These are phyloP conservation scores for Diaporthe destruens DNA, from an alignment of 2,329 filamentous ascomycete genomes.

Conservation along the genomic window DNA sequence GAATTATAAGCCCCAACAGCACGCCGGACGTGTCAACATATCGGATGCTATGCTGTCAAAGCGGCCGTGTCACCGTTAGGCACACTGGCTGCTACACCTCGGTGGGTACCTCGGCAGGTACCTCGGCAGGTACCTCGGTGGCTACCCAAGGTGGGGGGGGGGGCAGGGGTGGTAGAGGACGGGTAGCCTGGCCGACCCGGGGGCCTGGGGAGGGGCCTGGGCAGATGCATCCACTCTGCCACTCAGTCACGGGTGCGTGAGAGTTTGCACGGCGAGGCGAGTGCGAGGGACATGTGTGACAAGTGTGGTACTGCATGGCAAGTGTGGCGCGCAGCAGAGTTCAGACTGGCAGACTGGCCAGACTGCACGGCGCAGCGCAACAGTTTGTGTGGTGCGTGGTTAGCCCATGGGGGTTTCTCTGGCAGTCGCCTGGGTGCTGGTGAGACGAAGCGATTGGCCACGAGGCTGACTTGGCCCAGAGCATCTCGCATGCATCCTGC, in stretches of 20 bases:
- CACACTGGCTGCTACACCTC: no score
- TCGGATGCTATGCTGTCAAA: conserved; percentile 26
- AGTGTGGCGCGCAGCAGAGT: conserved; percentile 9
- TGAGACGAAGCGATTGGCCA: conserved; percentile 29
- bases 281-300: not conserved
- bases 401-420: not conserved
- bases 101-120: no score
- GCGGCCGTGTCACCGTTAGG: conserved; percentile 23
- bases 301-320: no score
- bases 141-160: no score
- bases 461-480: conserved; percentile 18
- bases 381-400: conserved; percentile 12
- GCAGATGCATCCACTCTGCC: not conserved
- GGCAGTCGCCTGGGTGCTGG: not conserved
- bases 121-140: no score
- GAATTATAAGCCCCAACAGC: conserved; percentile 7
- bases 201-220: conserved; percentile 9
- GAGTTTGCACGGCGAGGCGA: not conserved
- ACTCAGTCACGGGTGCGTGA: not conserved
- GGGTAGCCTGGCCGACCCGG: conserved; percentile 21
- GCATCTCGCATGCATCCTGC: conserved; percentile 32
- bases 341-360: not conserved
- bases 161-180: not conserved
- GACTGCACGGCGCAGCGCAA: no score
- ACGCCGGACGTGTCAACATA: conserved; percentile 18